phyloP scores from a whole-genome alignment of 179 eudicot species.

The Silene coronaria region DNA sequence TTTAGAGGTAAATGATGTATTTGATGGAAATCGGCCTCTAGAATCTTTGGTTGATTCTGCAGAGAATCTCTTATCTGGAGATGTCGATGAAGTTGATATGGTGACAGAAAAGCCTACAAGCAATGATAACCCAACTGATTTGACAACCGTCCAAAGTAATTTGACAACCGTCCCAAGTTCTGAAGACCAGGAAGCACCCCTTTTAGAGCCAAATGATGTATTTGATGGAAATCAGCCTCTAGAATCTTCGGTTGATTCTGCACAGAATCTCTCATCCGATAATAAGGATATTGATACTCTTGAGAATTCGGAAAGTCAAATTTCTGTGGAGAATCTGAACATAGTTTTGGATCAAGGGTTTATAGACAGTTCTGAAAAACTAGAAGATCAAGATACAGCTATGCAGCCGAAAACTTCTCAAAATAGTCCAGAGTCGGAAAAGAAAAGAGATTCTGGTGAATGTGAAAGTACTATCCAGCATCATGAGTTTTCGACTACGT shows the following conservation, averaged over 20 bases:
- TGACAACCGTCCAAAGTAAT: constrained; percentile 8
- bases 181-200: constrained; percentile 2
- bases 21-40: not conserved
- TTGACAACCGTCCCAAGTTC: constrained; percentile 7
- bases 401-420: constrained; percentile 18
- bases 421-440: constrained; percentile 7
- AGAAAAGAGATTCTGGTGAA: constrained; percentile 9
- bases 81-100: constrained; percentile 15
- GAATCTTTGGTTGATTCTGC: not conserved
- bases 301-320: constrained; percentile 6
- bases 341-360: constrained; percentile 9
- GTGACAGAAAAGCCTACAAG: constrained; percentile 10
- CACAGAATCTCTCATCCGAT: not conserved
- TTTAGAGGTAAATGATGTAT: not conserved
- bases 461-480: constrained; percentile 13
- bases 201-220: not conserved
- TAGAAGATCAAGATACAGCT: constrained; percentile 5
- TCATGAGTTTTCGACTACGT: constrained; percentile 1
- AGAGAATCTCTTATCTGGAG: not conserved
- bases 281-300: not conserved
- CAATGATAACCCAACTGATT: constrained; percentile 21
- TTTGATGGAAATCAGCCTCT: not conserved
- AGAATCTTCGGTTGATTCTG: not conserved
- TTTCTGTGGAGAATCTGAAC: not conserved
- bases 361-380: constrained; percentile 10